These are phyloP conservation scores for Phytophthora crassamura DNA, from an alignment of 352 stramenopile genomes.

Conservation along the genomic window DNA sequence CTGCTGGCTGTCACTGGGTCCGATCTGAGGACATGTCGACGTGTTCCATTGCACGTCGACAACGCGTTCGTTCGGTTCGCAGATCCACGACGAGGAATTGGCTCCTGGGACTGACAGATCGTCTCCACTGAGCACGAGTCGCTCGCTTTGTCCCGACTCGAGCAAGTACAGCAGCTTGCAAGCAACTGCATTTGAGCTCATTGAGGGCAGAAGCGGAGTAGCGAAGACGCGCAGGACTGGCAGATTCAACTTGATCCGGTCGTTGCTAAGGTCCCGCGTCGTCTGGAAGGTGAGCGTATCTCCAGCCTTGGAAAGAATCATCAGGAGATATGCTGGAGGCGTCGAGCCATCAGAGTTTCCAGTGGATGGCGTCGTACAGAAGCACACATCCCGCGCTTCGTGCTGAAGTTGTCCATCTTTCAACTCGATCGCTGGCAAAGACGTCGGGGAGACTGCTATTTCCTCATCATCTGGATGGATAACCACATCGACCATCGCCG, in stretches of 20 bases:
- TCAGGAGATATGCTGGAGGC: slow-evolving; percentile 40
- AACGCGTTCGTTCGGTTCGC: slow-evolving; percentile 49
- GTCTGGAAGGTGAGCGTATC: slow-evolving; percentile 60
- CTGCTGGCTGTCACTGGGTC: slow-evolving; percentile 29
- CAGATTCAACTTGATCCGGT: slow-evolving; percentile 46
- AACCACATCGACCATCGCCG: slow-evolving; percentile 15
- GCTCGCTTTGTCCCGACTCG: slow-evolving; percentile 19
- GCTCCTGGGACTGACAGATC: slow-evolving; percentile 44
- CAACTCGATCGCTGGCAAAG: slow-evolving; percentile 36
- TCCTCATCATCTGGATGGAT: slow-evolving; percentile 38
- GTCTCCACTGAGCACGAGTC: slow-evolving; percentile 60
- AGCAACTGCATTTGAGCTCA: slow-evolving; percentile 40
- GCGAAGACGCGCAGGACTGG: slow-evolving; percentile 59
- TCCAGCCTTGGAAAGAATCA: slow-evolving; percentile 61
- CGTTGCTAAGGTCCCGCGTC: slow-evolving; percentile 45
- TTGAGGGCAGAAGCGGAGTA: slow-evolving; percentile 49
- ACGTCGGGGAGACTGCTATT: slow-evolving; percentile 4
- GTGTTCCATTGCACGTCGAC: slow-evolving; percentile 66
- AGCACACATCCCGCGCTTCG: slow-evolving; percentile 69
- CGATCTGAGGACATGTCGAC: slow-evolving; percentile 21
- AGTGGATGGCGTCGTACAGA: slow-evolving; percentile 33
- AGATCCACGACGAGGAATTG: slow-evolving; percentile 40
- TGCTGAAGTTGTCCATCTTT: slow-evolving; percentile 38
- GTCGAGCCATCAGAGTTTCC: slow-evolving; percentile 21
- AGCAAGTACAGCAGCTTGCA: slow-evolving; percentile 61